Evolutionary conservation across 1,139 yeast genomes (phyloP), one percentile per base, ranked within the genome.

Genomic region (Hansenula sp.): DNA sequence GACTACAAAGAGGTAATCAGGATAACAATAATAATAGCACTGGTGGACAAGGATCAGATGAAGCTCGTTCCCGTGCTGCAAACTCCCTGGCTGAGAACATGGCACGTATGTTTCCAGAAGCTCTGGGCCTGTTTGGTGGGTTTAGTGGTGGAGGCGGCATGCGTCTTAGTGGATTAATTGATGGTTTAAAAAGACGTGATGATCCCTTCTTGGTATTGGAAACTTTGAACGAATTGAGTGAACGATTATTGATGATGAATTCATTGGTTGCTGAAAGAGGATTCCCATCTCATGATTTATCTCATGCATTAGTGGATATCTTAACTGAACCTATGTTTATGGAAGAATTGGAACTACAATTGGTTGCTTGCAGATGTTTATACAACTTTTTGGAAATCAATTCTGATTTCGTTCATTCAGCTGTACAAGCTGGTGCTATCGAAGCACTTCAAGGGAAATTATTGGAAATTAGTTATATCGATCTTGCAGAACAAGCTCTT

Each of bases 401-500:
- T 48, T 79, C 79, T 18, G 83, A 83, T 37, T 76, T 81, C 37
- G 75, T 82, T 12, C 75, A 75, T 43, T 76, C 73, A 39, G 81
- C 89, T 6, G 81, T 87, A 8, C 71, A 74, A 33, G 77, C 77
- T 22, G 81, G 84, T 35, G 85, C 84, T 1, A 75, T 89, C 12
- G 81, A 79, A 32, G 79, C 77, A 1, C 65, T 92, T 32, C 79
- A 86, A 50, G 68, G 71, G 12, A 85, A 85, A 52, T 63, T 92
- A 34, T 60, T 77, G 48, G 95, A 88, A 51, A 83, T 90, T 17
- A 79, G 80, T 43, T 89, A 78, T 58, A 90, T 92, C 41, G 98
- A 92, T 59, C 68, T 92, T 44, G 95, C 97, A 0, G 98, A 92
- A 59, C 97, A 90, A 60, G 90, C 92, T 0, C 65, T 92, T 34